Evolutionary conservation across 169 alveolate genomes (phyloP).

Genomic region (Cryptosporidium sp.): DNA sequence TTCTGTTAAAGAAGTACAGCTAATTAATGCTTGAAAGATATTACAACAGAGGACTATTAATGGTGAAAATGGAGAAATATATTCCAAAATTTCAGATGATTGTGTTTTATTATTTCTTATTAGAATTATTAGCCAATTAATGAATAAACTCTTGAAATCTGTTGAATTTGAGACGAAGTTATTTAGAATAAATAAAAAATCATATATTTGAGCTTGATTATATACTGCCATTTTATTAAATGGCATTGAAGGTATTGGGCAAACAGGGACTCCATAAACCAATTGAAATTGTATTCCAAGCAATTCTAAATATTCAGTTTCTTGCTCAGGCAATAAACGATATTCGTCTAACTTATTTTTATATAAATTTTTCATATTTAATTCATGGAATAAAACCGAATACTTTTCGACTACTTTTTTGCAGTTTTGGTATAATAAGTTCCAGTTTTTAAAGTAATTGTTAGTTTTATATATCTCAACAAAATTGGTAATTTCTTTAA

Average conservation of each 20-base stretch:
- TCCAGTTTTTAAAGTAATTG: neutral
- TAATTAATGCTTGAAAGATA: slow-evolving; percentile 13
- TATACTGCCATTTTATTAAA: slow-evolving; percentile 34
- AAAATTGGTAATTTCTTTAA: slow-evolving; percentile 4
- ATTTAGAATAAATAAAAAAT: neutral
- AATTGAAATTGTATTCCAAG: slow-evolving; percentile 49
- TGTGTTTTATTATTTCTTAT: neutral
- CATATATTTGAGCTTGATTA: slow-evolving; percentile 17
- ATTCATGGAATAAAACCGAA: neutral
- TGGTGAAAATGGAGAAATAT: slow-evolving; percentile 48
- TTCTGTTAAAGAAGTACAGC: slow-evolving; percentile 66
- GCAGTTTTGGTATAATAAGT: neutral
- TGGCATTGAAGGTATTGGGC: slow-evolving; percentile 59
- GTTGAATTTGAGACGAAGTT: neutral
- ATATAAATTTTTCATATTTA: neutral
- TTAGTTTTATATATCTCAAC: neutral
- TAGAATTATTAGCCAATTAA: neutral
- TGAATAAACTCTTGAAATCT: slow-evolving; percentile 16
- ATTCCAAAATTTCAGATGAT: slow-evolving; percentile 6
- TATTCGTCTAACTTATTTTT: neutral
- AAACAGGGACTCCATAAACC: slow-evolving; percentile 69
- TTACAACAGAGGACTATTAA: slow-evolving; percentile 30
- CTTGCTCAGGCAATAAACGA: slow-evolving; percentile 24
- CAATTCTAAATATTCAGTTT: slow-evolving; percentile 64
- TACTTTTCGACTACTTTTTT: neutral